Evolutionary conservation across 176 grass and related monocot species (phyloP).

Genomic region (Rhynchospora breviuscula): DNA sequence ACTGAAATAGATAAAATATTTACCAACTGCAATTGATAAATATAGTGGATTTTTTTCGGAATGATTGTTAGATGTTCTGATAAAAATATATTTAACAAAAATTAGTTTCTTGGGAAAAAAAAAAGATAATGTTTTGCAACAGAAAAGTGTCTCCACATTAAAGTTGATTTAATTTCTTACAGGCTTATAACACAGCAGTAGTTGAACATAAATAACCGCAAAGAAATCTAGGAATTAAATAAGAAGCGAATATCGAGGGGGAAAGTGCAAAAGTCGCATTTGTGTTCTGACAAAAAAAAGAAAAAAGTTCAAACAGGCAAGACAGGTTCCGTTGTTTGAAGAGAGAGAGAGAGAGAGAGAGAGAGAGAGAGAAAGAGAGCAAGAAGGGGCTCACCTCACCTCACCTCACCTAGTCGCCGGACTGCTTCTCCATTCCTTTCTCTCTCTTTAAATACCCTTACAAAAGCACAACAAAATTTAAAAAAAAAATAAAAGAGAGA

Average conservation of each 20-base stretch:
- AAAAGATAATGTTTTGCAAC: background rate
- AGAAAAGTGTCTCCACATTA: background rate
- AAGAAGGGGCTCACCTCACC: background rate
- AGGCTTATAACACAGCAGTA: background rate
- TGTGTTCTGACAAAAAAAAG: background rate
- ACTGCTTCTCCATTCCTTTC: background rate
- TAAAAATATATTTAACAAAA: background rate
- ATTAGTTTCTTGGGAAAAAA: background rate
- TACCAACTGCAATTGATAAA: background rate
- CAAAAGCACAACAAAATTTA: background rate
- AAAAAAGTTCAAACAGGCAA: conserved; percentile 26
- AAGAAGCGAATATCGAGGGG: background rate
- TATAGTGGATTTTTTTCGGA: background rate
- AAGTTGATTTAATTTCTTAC: background rate
- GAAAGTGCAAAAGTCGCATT: conserved; percentile 1
- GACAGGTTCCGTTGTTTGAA: conserved; percentile 19
- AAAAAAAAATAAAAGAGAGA: background rate
- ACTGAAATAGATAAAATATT: background rate
- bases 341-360: background rate
- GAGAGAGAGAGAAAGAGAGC: background rate
- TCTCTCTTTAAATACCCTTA: conserved; percentile 17
- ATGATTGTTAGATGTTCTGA: background rate
- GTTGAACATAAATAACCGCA: background rate
- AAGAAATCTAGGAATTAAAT: background rate
- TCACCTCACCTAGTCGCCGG: background rate